Evolutionary conservation across 306 rosid genomes (phyloP).

Genomic region (peach (Prunus persica)): Prunus_persica_NCBIv2 NC_034012.1:11470501-11471000

Average conservation of each 20-base stretch:
- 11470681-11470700: constrained; percentile 33
- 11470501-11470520: neutral
- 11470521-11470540: neutral
- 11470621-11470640: constrained; percentile 38
- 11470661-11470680: constrained; percentile 27
- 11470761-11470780: neutral
- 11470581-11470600: neutral
- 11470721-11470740: constrained; percentile 19
- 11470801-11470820: constrained; percentile 12
- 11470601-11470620: neutral
- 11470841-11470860: neutral
- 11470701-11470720: neutral
- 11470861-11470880: neutral
- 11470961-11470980: neutral
- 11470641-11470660: constrained; percentile 7
- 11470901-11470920: neutral
- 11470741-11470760: neutral
- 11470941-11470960: too few relatives aligned
- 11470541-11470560: neutral
- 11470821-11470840: neutral
- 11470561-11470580: neutral
- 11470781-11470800: neutral
- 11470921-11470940: neutral
- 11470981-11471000: neutral
- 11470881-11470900: neutral